Evolutionary conservation across 805 yeast genomes (phyloP).

Genomic region (Yamadazyma tumulicola): DNA sequence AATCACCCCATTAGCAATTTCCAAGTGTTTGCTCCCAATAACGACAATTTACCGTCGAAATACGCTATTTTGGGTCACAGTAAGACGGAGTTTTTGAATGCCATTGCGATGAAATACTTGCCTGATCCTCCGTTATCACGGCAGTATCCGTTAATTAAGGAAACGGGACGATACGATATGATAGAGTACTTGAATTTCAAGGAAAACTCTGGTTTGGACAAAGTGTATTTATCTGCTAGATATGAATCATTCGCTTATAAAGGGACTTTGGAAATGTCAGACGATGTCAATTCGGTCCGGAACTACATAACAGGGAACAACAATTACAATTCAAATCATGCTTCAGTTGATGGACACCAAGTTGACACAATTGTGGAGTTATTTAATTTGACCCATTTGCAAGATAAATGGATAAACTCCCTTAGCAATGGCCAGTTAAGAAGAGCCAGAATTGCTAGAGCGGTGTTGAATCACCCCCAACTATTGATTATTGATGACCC

Average conservation of each 20-base stretch:
- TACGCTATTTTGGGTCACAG: constrained; percentile 39
- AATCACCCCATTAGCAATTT: constrained; percentile 24
- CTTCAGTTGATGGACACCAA: constrained; percentile 28
- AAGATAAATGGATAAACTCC: constrained; percentile 77
- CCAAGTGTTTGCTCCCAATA: constrained; percentile 16
- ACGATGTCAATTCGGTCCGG: constrained; percentile 63
- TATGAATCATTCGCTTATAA: constrained; percentile 72
- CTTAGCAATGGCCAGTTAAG: constrained; percentile 93
- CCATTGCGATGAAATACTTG: constrained; percentile 53
- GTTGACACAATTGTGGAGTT: constrained; percentile 19
- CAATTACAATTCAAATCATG: constrained; percentile 40
- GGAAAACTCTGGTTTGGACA: constrained; percentile 34
- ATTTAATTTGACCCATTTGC: constrained; percentile 54
- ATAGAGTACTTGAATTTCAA: constrained; percentile 33
- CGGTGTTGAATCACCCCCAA: constrained; percentile 61
- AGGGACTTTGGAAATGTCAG: constrained; percentile 54
- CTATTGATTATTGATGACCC: constrained; percentile 84
- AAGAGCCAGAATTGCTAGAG: constrained; percentile 80
- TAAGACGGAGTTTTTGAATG: constrained; percentile 52
- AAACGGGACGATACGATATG: constrained; percentile 23
- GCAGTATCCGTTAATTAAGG: constrained; percentile 48
- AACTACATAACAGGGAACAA: constrained; percentile 56
- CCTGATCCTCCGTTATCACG: constrained; percentile 53
- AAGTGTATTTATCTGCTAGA: constrained; percentile 80
- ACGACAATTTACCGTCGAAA: constrained; percentile 14